These are phyloP conservation scores for Pholiota microspora DNA, from an alignment of 768 basidiomycete genomes.

Conservation along the genomic window DNA sequence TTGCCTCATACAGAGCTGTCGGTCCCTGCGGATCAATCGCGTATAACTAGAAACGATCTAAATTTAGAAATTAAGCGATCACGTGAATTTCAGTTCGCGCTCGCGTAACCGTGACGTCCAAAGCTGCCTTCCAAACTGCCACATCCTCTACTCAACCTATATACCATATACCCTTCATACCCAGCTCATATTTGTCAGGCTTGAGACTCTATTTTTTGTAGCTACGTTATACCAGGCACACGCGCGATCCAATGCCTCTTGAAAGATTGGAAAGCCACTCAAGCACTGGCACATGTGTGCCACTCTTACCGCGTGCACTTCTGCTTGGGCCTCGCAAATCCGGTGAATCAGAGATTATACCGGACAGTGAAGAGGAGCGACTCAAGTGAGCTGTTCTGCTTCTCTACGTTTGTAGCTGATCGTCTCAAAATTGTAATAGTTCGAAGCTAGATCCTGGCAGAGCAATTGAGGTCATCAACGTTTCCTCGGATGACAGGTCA, in stretches of 20 bases:
- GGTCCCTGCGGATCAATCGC: no score
- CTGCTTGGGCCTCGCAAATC: not conserved
- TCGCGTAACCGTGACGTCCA: no score
- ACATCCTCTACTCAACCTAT: no score
- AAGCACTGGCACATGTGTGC: not conserved
- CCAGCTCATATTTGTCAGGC: not conserved
- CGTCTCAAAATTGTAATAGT: not conserved
- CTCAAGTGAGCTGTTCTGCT: constrained; percentile 30
- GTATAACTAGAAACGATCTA: no score
- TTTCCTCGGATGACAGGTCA: constrained; percentile 39
- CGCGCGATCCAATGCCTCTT: constrained; percentile 2
- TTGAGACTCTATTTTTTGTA: not conserved
- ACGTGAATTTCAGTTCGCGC: no score
- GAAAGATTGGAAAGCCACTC: constrained; percentile 13
- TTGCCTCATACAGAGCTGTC: not conserved
- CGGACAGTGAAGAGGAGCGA: constrained; percentile 51
- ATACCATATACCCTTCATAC: not conserved
- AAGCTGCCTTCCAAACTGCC: no score
- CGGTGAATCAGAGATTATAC: constrained; percentile 25
- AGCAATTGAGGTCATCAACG: constrained; percentile 45
- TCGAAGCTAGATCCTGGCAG: not conserved
- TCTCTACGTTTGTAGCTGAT: not conserved
- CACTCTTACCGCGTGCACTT: not conserved
- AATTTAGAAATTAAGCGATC: no score
- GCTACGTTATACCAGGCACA: no score